These are phyloP conservation scores for Sordariomycetes sp. DNA, from an alignment of 2,329 filamentous ascomycete species.

Conservation along the genomic window DNA sequence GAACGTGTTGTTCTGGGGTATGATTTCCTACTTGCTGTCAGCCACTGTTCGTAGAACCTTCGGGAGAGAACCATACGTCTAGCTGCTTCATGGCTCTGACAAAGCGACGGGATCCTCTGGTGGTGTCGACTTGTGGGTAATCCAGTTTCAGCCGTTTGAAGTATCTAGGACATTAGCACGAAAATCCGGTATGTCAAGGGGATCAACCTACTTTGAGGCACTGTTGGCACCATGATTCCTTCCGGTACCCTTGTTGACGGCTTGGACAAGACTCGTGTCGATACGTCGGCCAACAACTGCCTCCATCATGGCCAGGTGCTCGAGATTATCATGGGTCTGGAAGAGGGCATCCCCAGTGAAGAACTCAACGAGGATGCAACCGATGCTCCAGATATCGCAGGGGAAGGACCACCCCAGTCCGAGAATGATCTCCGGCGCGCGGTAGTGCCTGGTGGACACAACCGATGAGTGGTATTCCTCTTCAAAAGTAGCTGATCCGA, in stretches of 20 bases:
- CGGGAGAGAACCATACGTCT: too few relatives aligned
- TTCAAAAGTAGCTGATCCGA: constrained; percentile 64
- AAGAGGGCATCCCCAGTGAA: constrained; percentile 64
- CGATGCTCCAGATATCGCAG: constrained; percentile 67
- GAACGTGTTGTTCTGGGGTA: constrained; percentile 50
- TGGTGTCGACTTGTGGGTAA: constrained; percentile 55
- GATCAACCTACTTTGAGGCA: constrained; percentile 50
- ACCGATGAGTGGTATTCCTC: constrained; percentile 67
- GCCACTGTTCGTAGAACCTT: neutral
- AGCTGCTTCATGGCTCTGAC: constrained; percentile 65
- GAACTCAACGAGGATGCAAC: constrained; percentile 64
- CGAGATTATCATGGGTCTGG: constrained; percentile 64
- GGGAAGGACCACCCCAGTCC: constrained; percentile 64
- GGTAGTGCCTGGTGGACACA: constrained; percentile 61
- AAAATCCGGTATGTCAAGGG: neutral
- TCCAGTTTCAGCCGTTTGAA: constrained; percentile 59
- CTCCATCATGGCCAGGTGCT: constrained; percentile 71
- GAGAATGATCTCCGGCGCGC: constrained; percentile 62
- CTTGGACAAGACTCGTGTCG: constrained; percentile 45
- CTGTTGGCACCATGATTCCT: constrained; percentile 49
- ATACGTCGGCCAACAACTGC: constrained; percentile 52
- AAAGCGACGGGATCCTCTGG: constrained; percentile 54
- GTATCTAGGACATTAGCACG: constrained; percentile 35
- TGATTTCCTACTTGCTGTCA: constrained; percentile 45
- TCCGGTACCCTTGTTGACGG: constrained; percentile 40